Evolutionary conservation across 768 basidiomycete species (phyloP), one percentile per base, ranked within the genome.

Genomic region (Chalciporus chontae): DNA sequence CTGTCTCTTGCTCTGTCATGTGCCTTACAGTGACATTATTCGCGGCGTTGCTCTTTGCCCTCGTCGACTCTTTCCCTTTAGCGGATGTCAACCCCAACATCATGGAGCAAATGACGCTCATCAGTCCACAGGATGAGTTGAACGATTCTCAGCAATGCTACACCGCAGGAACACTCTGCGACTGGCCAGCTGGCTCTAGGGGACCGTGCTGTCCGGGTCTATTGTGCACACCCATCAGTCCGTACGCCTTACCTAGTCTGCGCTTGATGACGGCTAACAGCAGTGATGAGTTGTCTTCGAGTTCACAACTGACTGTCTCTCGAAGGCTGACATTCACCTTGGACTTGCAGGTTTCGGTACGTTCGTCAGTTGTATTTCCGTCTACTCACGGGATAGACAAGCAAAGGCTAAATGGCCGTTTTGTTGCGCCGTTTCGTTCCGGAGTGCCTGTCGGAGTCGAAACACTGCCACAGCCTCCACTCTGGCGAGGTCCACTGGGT

Each of bases 131-230:
- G 0, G 29, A 38, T 21, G 7, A 14, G n/a, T 5, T n/a, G n/a
- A 17, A 32, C 8, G 15, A 23, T 3, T 32, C 23, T 3, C 8
- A 39, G 15, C 37, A 48, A 41, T 56, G 45, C n/a, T 36, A 49
- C 17, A 0, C 18, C 1, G 13, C 11, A 21, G 54, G 51, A 8
- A 17, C 47, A 15, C 39, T 55, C 4, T 55, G 54, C 18, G 47
- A 55, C 51, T 53, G 47, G 51, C 47, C 51, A n/a, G 21, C 47
- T 31, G 56, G 56, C 21, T 34, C 55, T 21, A 57, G 49, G 19
- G 55, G 54, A 2, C 54, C 31, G 3, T 57, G 55, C 11, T 57
- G 54, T 6, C 8, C 45, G 24, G 54, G 54, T 3, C n/a, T 55
- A 0, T 3, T 57, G 15, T 57, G 56, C 7, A 41, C 56, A 2